Evolutionary conservation across 805 yeast genomes (phyloP), one percentile per base, ranked within the genome.

Genomic region (Nakazawaea pomicola): DNA sequence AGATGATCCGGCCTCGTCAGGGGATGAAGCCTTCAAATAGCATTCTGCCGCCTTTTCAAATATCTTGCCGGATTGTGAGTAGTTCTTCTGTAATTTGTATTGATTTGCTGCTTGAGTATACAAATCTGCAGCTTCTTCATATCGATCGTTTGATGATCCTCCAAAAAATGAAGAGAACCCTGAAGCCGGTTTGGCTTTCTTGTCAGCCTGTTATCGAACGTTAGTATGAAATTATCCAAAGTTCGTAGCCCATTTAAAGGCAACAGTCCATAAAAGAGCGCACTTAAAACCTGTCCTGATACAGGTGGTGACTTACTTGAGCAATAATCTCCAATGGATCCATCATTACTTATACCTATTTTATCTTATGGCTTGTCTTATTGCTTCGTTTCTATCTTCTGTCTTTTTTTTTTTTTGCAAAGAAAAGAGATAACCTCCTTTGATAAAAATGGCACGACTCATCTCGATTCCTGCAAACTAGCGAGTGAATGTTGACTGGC

Each of bases 91-190:
- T 44, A 93, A 63, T 47, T 90, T 76, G 67, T 80, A 93, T 21
- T 78, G 72, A 55, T 91, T 93, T n/a, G 95, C 99, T 2, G 99
- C 99, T 61, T 90, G 95, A 17, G 83, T 70, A 57, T 81, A 91
- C 21, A 87, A 64, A 49, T 93, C 99, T 3, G 90, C 82, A 3
- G 99, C 98, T 49, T 93, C 99, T 57, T 93, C 99, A 40, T 68
- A 75, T 46, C 86, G 74, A 47, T 74, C 71, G 3, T 79, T 64
- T 25, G 73, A 70, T 8, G 83, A 71, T 1, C 83, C 73, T 4
- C 91, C 83, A 40, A 88, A 73, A 16, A 83, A 54, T 46, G 77
- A 74, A 50, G 90, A 75, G 46, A 84, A 72, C 4, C 96, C 95
- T 23, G 79, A 68, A 33, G 82, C 74, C 15, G 87, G 83, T 52